Conservation (phyloP, 2,329 filamentous ascomycete genomes). For the Aspergillus amoenus region DNA sequence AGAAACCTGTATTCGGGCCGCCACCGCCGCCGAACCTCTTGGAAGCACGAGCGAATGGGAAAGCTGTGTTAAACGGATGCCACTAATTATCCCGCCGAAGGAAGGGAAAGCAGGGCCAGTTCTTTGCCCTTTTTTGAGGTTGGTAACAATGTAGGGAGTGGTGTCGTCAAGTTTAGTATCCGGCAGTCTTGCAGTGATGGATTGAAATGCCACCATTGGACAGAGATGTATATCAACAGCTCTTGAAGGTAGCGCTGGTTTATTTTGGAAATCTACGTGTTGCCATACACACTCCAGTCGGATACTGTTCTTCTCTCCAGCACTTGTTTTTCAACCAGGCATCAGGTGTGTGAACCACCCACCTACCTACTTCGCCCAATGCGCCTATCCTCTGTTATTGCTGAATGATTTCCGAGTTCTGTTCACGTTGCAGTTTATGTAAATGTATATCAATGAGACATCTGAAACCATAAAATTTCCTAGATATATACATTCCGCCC, state of each 20-base stretch:
- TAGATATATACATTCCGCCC: not conserved
- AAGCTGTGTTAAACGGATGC: constrained; percentile 45
- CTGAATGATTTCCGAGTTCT: constrained; percentile 11
- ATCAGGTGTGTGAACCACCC: not conserved
- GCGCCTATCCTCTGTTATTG: constrained; percentile 4
- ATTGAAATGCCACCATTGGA: not conserved
- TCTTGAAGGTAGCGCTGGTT: constrained; percentile 5
- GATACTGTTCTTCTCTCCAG: not conserved
- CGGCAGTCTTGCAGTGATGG: not conserved
- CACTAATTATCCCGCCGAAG: constrained; percentile 18
- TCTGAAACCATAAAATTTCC: constrained; percentile 14
- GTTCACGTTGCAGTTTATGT: constrained; percentile 24
- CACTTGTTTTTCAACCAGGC: not conserved
- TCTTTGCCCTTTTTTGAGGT: not conserved
- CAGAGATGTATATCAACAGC: constrained; percentile 3
- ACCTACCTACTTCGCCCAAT: not conserved
- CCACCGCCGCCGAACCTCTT: constrained; percentile 53
- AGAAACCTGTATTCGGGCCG: constrained; percentile 48
- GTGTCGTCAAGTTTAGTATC: not conserved
- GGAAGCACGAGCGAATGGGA: constrained; percentile 47
- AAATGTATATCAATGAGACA: constrained; percentile 28
- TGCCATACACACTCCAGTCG: constrained; percentile 8
- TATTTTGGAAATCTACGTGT: constrained; percentile 14
- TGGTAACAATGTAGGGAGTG: not conserved
- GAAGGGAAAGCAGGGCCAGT: not conserved